Evolutionary conservation across 306 rosid species (phyloP), one percentile per base, ranked within the genome.

Genomic region (Erythrophleum fordii): DNA sequence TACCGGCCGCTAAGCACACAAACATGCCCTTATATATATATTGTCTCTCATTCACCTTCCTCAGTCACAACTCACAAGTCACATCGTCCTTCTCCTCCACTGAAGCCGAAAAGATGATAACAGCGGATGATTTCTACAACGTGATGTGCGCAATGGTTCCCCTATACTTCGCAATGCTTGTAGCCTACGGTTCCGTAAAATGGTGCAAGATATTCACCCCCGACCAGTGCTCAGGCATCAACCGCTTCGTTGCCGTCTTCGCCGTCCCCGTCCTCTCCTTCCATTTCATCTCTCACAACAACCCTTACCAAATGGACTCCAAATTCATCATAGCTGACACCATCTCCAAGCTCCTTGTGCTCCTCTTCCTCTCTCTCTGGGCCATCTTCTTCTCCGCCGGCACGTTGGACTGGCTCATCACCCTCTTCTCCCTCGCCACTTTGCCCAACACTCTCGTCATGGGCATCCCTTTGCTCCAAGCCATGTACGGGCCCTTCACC

Each of bases 111-210:
- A 86, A 79, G 42, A 94, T 92, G 98, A 92, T 94, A 44, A 83
- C 88, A 8, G 80, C 88, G 41, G 76, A 80, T 0, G 98, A 94
- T 68, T 91, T 94, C 82, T 94, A 94, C 93, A 88, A 94, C 67
- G 98, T 94, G 13, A 92, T 94, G 97, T 91, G 97, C 4, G 92
- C 97, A 10, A 89, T 90, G 86, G 95, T 91, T 29, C 98, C 98
- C 0, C 90, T 94, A 0, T 94, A 94, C 77, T 90, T 87, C 53
- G 98, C 97, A 41, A 94, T 94, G 98, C 53, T 94, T 52, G 69
- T 94, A 9, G 98, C 97, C 22, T 94, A 94, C 55, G 97, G 87
- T 55, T 94, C 98, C 0, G 98, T 94, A 0, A 94, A 94, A 73
- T 94, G 97, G 96, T 92, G 97, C 94, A 92, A 92, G 79, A 90